Conservation (phyloP, 352 stramenopile species). For the Phytophthora idaei region DNA sequence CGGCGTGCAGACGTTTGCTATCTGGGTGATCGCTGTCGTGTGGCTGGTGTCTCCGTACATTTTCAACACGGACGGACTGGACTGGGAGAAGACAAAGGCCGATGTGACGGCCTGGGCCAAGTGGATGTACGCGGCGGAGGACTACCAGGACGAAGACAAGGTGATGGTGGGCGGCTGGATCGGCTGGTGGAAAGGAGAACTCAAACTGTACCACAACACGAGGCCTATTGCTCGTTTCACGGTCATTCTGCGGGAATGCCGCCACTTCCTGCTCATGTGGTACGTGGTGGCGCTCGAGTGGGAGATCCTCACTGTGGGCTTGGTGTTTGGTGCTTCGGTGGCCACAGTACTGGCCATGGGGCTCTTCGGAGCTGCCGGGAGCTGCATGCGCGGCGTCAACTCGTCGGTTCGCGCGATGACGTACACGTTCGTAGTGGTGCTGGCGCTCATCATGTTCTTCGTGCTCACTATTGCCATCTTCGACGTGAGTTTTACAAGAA, state of each 20-base stretch:
- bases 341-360: conserved; percentile 66
- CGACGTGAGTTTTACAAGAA: conserved; percentile 37
- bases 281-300: conserved; percentile 82
- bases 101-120: conserved; percentile 74
- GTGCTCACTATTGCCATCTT: conserved; percentile 48
- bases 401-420: conserved; percentile 53
- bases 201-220: conserved; percentile 76
- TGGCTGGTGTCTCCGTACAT: conserved; percentile 83
- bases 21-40: conserved; percentile 77
- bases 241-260: conserved; percentile 75
- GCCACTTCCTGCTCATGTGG: conserved; percentile 87
- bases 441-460: conserved; percentile 55
- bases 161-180: conserved; percentile 80
- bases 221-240: conserved; percentile 72
- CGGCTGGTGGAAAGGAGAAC: conserved; percentile 83
- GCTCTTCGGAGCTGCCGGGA: conserved; percentile 42
- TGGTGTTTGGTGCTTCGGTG: conserved; percentile 63
- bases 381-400: conserved; percentile 39
- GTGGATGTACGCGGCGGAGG: conserved; percentile 83
- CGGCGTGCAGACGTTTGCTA: conserved; percentile 81
- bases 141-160: conserved; percentile 67
- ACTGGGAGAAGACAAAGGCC: conserved; percentile 86
- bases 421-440: conserved; percentile 54
- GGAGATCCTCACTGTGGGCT: conserved; percentile 50
- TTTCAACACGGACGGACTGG: conserved; percentile 87